These are phyloP conservation scores for Medicago ruthenica DNA, from an alignment of 306 rosid species.

Conservation along the genomic window DNA sequence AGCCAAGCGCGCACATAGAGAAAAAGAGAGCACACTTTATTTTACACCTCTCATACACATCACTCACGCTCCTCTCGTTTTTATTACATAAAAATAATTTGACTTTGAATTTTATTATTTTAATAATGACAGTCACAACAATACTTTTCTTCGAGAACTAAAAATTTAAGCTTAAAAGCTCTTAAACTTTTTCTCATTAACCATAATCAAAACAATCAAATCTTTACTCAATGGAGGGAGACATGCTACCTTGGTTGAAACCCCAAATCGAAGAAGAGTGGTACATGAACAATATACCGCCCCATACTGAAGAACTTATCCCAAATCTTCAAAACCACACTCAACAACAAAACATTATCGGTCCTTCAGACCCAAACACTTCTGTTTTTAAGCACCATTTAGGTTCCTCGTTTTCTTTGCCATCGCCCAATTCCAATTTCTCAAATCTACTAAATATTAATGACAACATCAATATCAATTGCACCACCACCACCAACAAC, in stretches of 20 bases:
- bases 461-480: neutral
- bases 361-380: conserved; percentile 44
- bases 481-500: neutral
- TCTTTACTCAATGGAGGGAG: conserved; percentile 33
- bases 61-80: neutral
- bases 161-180: neutral
- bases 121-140: neutral
- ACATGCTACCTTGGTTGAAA: conserved; percentile 57
- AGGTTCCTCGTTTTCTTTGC: conserved; percentile 65
- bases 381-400: conserved; percentile 49
- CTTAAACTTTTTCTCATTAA: conserved; percentile 1
- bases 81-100: neutral
- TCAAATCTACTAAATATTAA: conserved; percentile 51
- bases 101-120: neutral
- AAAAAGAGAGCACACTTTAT: neutral
- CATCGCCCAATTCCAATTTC: conserved; percentile 52
- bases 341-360: conserved; percentile 33
- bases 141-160: neutral
- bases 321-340: conserved; percentile 39
- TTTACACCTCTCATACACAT: neutral
- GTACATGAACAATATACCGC: conserved; percentile 50
- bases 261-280: conserved; percentile 56
- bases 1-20: neutral
- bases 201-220: neutral
- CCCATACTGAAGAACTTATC: conserved; percentile 43